phyloP scores from a whole-genome alignment of 164 flowering plant species.

The Liriodendron chinense region DNA sequence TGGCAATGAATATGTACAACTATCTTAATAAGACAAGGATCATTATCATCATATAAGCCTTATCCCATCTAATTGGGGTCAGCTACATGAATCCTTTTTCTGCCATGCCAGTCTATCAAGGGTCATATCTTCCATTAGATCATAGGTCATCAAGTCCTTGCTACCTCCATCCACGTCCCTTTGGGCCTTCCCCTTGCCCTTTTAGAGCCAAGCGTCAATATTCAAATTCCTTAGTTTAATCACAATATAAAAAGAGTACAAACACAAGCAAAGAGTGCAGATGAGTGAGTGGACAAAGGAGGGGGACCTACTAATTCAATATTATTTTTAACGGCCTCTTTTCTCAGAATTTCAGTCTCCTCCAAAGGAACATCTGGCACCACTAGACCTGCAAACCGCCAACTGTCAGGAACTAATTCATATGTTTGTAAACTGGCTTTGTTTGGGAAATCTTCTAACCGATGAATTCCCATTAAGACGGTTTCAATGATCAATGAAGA shows the following conservation, averaged over 20 bases:
- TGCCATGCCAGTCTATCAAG: too few relatives aligned
- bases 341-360: constrained; percentile 73
- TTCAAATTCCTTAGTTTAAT: not conserved
- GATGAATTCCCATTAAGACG: too few relatives aligned
- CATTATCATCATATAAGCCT: not conserved
- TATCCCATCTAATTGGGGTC: not conserved
- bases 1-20: not conserved
- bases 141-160: too few relatives aligned
- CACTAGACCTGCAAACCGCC: constrained; percentile 62
- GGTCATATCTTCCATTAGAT: too few relatives aligned
- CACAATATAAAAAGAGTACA: not conserved
- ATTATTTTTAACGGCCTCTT: constrained; percentile 52
- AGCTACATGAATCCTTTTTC: too few relatives aligned
- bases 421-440: not conserved
- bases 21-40: not conserved
- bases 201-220: too few relatives aligned
- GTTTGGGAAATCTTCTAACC: not conserved
- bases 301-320: constrained; percentile 61
- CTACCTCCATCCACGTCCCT: too few relatives aligned
- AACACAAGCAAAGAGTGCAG: not conserved
- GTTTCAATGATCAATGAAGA: too few relatives aligned
- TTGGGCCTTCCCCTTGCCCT: too few relatives aligned
- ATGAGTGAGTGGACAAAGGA: not conserved
- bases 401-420: constrained; percentile 2
- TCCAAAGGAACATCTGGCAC: constrained; percentile 98